phyloP scores from a whole-genome alignment of 257 asterid genomes.

The Solanum stenotomum region DNA sequence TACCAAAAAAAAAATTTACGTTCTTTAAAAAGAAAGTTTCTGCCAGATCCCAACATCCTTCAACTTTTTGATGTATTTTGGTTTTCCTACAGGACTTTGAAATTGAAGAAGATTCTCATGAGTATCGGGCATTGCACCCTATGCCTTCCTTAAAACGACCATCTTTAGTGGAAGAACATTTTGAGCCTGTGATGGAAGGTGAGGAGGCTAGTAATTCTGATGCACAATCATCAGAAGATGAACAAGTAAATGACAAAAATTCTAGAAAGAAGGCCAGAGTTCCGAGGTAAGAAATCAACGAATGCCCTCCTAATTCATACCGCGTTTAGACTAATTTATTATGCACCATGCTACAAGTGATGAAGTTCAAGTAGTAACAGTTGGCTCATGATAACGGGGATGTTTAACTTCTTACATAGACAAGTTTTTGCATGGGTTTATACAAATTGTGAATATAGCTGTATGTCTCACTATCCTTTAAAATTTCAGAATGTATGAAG shows the following conservation, averaged over 20 bases:
- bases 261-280: slow-evolving; percentile 35
- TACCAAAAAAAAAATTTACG: not conserved
- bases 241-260: slow-evolving; percentile 31
- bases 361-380: not conserved
- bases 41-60: not conserved
- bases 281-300: slow-evolving; percentile 46
- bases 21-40: not conserved
- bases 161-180: slow-evolving; percentile 75
- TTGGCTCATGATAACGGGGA: not conserved
- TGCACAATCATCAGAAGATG: slow-evolving; percentile 47
- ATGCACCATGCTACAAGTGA: not conserved
- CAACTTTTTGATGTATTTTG: not conserved
- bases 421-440: not conserved
- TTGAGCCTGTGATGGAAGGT: slow-evolving; percentile 55
- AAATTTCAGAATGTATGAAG: slow-evolving; percentile 66
- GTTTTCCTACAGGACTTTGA: slow-evolving; percentile 62
- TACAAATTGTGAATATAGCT: not conserved
- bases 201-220: slow-evolving; percentile 56
- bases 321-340: not conserved
- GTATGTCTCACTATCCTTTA: not conserved
- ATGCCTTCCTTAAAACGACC: slow-evolving; percentile 48
- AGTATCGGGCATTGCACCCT: slow-evolving; percentile 74
- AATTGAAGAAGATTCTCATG: slow-evolving; percentile 63
- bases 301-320: not conserved
- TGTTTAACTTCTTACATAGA: not conserved